Percentiles rank a stretch among this genome's conserved stretches.
Evolutionary conservation across 768 basidiomycete species (phyloP).

Genomic region (Boletus sensibilis): DNA sequence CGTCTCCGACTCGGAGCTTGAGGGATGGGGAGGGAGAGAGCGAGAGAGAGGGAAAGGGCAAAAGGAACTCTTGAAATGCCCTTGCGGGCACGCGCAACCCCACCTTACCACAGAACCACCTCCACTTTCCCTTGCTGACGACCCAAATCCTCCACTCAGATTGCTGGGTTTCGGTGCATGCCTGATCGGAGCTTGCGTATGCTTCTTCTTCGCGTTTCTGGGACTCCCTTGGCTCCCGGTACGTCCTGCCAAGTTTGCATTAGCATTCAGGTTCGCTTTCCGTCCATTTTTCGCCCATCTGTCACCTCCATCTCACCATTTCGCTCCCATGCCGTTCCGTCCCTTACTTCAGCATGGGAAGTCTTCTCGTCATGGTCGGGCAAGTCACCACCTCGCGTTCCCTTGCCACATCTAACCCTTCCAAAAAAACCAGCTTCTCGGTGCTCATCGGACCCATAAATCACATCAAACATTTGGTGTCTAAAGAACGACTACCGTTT

Average conservation of each 20-base stretch:
- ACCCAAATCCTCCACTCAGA: slow-evolving; percentile 38
- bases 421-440: slow-evolving; percentile 54
- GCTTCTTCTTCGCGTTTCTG: slow-evolving; percentile 90
- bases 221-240: slow-evolving; percentile 66
- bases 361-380: slow-evolving; percentile 95
- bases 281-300: not conserved
- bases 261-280: slow-evolving; percentile 67
- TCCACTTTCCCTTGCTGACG: not conserved
- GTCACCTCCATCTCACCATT: not conserved
- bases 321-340: not conserved
- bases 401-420: not conserved
- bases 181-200: slow-evolving; percentile 85
- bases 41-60: too few species aligned
- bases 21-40: not conserved
- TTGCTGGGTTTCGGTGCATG: slow-evolving; percentile 90
- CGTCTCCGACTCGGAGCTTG: not conserved
- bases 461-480: slow-evolving; percentile 84
- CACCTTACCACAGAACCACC: not conserved
- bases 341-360: slow-evolving; percentile 60
- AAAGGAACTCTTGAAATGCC: not conserved
- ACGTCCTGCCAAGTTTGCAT: slow-evolving; percentile 88
- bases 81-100: not conserved
- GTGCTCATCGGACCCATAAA: slow-evolving; percentile 89
- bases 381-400: slow-evolving; percentile 36
- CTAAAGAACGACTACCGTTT: slow-evolving; percentile 83